Evolutionary conservation across 2,329 filamentous ascomycete species (phyloP).

Genomic region (Ceratocystiopsis minuta): DNA sequence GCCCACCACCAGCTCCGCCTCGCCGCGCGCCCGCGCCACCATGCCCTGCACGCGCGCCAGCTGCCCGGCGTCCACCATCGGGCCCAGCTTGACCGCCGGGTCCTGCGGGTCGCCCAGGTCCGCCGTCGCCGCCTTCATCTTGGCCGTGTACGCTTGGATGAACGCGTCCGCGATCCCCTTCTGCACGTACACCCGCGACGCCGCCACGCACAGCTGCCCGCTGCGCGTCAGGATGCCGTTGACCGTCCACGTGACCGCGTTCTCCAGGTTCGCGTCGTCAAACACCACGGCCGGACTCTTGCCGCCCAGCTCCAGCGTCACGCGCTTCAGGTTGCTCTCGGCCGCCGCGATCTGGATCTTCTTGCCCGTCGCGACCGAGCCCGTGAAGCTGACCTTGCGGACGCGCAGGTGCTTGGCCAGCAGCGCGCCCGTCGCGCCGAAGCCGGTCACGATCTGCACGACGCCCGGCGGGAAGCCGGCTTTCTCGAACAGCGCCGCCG

Average conservation of each 20-base stretch:
- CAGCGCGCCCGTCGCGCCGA: conserved; percentile 22
- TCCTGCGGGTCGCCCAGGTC: conserved; percentile 26
- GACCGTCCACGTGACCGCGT: conserved; percentile 31
- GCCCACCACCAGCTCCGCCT: conserved; percentile 24
- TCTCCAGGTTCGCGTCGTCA: conserved; percentile 36
- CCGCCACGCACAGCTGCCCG: conserved; percentile 30
- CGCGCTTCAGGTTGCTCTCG: conserved; percentile 39
- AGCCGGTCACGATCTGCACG: conserved; percentile 48
- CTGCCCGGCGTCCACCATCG: conserved; percentile 33
- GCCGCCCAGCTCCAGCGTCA: conserved; percentile 40
- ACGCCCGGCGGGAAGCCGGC: conserved; percentile 53
- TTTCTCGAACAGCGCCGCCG: conserved; percentile 44
- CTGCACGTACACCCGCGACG: conserved; percentile 26
- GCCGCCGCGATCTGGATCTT: conserved; percentile 42
- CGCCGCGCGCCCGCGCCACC: conserved; percentile 15
- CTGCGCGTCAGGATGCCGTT: conserved; percentile 20
- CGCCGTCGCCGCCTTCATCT: conserved; percentile 21
- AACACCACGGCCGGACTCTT: conserved; percentile 42
- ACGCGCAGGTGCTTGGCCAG: conserved; percentile 16
- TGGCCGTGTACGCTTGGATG: conserved; percentile 24
- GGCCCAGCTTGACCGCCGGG: conserved; percentile 19
- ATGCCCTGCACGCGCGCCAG: conserved; percentile 39
- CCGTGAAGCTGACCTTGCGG: conserved; percentile 45
- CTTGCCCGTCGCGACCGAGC: conserved; percentile 37
- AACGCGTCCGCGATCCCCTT: conserved; percentile 17